Percentiles rank a stretch among this genome's conserved stretches.
Conservation (phyloP, 2,329 filamentous ascomycete genomes). For the Fusarium stilboides region DNA sequence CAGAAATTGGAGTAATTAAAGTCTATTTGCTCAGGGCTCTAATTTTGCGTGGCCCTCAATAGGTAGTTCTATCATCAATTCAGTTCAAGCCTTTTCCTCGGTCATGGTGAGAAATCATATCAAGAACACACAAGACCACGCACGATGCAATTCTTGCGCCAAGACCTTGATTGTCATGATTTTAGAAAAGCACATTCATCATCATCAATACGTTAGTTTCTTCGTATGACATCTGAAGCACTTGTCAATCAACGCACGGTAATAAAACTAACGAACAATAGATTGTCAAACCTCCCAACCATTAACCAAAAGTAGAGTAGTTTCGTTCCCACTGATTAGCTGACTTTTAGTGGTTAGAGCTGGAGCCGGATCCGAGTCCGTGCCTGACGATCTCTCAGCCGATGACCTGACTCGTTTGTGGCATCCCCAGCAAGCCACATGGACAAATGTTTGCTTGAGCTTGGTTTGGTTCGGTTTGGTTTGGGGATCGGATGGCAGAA, state of each 20-base stretch:
- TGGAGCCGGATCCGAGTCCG: conserved; percentile 39
- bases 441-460: background rate
- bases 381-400: conserved; percentile 48
- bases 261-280: conserved; percentile 29
- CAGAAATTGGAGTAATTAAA: conserved; percentile 1
- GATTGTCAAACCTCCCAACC: conserved; percentile 4
- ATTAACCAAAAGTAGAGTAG: conserved; percentile 44
- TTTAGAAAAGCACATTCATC: background rate
- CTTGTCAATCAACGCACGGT: conserved; percentile 2
- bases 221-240: background rate
- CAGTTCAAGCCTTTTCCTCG: background rate
- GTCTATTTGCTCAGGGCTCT: background rate
- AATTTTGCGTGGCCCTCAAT: background rate
- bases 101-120: background rate
- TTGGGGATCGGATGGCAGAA: background rate
- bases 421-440: conserved; percentile 22
- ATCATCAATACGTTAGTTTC: too few species aligned
- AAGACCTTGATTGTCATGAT: background rate
- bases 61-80: background rate
- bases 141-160: background rate
- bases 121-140: background rate
- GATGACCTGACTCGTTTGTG: conserved; percentile 44
- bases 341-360: conserved; percentile 24
- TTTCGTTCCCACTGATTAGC: conserved; percentile 19
- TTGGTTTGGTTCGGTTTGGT: too few species aligned